These are phyloP conservation scores for Xylaria sp. DNA, from an alignment of 2,329 filamentous ascomycete species.

Conservation along the genomic window DNA sequence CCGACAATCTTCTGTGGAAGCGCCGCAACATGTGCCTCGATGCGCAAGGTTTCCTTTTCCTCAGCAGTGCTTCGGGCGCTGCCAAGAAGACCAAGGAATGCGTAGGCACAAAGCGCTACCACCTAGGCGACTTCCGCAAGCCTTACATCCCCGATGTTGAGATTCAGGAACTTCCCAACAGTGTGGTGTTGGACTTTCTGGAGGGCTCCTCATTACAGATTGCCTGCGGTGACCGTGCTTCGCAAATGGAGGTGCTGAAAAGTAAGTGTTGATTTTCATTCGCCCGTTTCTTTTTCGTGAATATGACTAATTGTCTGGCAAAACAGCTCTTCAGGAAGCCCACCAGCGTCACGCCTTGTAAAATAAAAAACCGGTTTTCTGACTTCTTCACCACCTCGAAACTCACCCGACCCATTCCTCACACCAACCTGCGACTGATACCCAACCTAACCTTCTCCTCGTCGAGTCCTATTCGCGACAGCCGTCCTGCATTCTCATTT, in stretches of 20 bases:
- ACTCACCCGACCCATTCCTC: constrained; percentile 16
- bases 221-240: constrained; percentile 57
- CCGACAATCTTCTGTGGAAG: constrained; percentile 94
- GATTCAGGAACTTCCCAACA: constrained; percentile 87
- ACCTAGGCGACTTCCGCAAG: constrained; percentile 74
- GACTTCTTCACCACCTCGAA: constrained; percentile 6
- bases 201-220: constrained; percentile 58
- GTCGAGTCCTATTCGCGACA: constrained; percentile 17
- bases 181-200: constrained; percentile 58
- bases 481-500: constrained; percentile 27
- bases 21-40: constrained; percentile 84
- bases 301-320: constrained; percentile 25
- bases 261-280: constrained; percentile 39
- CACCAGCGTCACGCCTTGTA: constrained; percentile 34
- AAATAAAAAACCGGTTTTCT: constrained; percentile 27
- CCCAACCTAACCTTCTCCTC: constrained; percentile 21
- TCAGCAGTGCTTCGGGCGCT: constrained; percentile 61
- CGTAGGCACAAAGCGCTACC: constrained; percentile 65
- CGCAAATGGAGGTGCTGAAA: constrained; percentile 50
- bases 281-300: background rate
- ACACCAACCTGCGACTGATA: constrained; percentile 28
- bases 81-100: constrained; percentile 51
- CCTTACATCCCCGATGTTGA: constrained; percentile 86
- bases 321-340: constrained; percentile 40
- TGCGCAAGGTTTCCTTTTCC: constrained; percentile 72